Conservation (phyloP, 1,284 basidiomycete genomes). For the Schizophyllum commune region DNA sequence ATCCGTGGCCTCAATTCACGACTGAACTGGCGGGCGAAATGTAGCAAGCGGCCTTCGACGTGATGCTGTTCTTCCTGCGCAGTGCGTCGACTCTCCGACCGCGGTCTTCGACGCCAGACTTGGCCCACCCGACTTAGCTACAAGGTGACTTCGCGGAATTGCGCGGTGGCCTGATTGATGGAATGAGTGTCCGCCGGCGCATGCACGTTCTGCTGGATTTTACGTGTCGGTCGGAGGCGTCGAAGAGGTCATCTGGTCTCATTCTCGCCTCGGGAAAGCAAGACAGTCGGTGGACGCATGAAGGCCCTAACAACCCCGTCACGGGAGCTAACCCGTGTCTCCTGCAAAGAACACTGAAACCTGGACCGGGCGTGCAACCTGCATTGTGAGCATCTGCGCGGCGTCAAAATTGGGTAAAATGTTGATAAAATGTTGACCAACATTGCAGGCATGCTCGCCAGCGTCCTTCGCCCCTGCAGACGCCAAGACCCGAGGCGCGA, state of each 20-base stretch:
- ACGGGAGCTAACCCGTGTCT: neutral
- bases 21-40: too few species aligned
- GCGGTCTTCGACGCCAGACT: too few species aligned
- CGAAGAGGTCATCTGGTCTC: neutral
- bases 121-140: too few species aligned
- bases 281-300: neutral
- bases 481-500: neutral
- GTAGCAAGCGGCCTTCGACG: too few species aligned
- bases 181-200: neutral
- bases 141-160: too few species aligned
- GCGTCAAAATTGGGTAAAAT: too few species aligned
- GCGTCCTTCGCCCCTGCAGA: neutral
- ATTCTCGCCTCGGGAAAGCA: neutral
- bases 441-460: neutral
- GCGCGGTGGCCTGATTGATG: neutral
- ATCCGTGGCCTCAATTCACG: too few species aligned
- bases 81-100: too few species aligned
- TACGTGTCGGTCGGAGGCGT: neutral
- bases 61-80: too few species aligned
- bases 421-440: neutral
- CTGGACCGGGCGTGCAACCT: neutral
- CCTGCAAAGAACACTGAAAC: neutral
- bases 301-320: neutral
- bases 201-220: neutral
- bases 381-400: neutral